These are phyloP conservation scores for Trichophyton benhamiae DNA, from an alignment of 2,329 filamentous ascomycete species.

Conservation along the genomic window DNA sequence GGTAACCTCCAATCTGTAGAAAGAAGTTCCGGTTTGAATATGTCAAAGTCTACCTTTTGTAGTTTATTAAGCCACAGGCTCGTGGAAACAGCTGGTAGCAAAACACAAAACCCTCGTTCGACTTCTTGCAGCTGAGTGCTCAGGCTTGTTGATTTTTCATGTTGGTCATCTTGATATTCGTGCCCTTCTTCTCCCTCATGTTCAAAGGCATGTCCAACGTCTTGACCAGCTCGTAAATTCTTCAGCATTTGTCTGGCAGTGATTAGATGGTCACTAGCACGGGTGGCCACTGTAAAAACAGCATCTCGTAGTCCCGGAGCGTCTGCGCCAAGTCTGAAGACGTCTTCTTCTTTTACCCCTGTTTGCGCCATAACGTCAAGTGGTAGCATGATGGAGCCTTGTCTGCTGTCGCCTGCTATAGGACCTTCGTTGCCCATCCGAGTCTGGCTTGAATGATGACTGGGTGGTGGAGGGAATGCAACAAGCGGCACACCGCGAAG, in stretches of 20 bases:
- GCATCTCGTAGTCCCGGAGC: slow-evolving; percentile 76
- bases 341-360: slow-evolving; percentile 74
- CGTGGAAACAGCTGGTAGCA: slow-evolving; percentile 69
- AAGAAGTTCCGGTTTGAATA: slow-evolving; percentile 54
- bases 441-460: slow-evolving; percentile 41
- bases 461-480: slow-evolving; percentile 59
- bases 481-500: slow-evolving; percentile 78
- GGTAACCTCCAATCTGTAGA: slow-evolving; percentile 71
- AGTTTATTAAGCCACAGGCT: slow-evolving; percentile 65
- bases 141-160: slow-evolving; percentile 26
- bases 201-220: slow-evolving; percentile 77
- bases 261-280: slow-evolving; percentile 90
- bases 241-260: slow-evolving; percentile 85
- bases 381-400: slow-evolving; percentile 64
- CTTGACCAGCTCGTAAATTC: slow-evolving; percentile 60
- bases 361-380: slow-evolving; percentile 78
- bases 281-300: slow-evolving; percentile 80
- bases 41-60: slow-evolving; percentile 71
- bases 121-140: slow-evolving; percentile 37
- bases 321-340: slow-evolving; percentile 66
- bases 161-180: slow-evolving; percentile 32
- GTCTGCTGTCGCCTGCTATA: slow-evolving; percentile 28
- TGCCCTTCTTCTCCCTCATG: slow-evolving; percentile 66
- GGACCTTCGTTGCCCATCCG: slow-evolving; percentile 27
- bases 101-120: slow-evolving; percentile 60